Conservation (phyloP, 805 yeast species). For the Lachancea dasiensis region DNA sequence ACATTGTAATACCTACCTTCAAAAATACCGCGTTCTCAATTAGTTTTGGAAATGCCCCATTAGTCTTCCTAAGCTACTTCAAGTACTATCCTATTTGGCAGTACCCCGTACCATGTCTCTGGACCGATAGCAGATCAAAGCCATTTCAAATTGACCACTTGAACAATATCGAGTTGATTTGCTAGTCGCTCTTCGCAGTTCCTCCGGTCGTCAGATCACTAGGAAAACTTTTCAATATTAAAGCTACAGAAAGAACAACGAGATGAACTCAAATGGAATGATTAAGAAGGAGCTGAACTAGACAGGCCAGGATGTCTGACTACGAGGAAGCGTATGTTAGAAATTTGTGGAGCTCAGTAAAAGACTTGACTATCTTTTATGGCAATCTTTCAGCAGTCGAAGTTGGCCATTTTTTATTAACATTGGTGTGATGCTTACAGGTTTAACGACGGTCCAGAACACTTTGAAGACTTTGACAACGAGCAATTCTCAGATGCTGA, state of each 20-base stretch:
- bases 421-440: conserved; percentile 19
- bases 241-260: background rate
- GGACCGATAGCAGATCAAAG: too few species aligned
- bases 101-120: too few species aligned
- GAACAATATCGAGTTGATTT: background rate
- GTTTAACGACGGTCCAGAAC: conserved; percentile 65
- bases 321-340: conserved; percentile 44
- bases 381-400: too few species aligned
- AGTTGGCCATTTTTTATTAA: conserved; percentile 1
- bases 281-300: background rate
- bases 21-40: too few species aligned
- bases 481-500: conserved; percentile 78
- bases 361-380: background rate
- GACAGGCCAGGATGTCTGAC: conserved; percentile 42
- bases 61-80: too few species aligned
- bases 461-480: conserved; percentile 76
- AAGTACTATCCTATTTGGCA: too few species aligned
- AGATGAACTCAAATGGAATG: background rate
- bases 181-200: background rate
- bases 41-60: too few species aligned
- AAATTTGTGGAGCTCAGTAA: background rate
- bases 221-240: conserved; percentile 2
- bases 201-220: background rate
- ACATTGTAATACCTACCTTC: too few species aligned
- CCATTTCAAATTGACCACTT: too few species aligned